Evolutionary conservation across 2,329 filamentous ascomycete genomes (phyloP).

Genomic region (Alternaria ventricosa): DNA sequence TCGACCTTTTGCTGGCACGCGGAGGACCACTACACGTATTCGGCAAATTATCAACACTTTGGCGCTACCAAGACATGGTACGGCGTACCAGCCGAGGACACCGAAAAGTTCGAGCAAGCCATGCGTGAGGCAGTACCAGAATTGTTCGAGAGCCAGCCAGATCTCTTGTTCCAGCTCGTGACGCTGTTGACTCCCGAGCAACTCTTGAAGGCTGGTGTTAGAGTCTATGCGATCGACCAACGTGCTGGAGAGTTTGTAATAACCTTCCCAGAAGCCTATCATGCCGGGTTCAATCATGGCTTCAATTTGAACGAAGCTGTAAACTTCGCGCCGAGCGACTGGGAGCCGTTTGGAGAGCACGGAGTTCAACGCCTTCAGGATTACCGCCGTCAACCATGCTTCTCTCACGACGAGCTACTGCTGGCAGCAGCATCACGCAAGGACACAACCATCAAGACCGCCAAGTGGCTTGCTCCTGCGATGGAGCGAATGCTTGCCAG

Average conservation of each 20-base stretch:
- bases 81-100: conserved; percentile 91
- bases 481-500: conserved; percentile 77
- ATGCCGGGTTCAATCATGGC: conserved; percentile 95
- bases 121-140: conserved; percentile 97
- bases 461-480: conserved; percentile 93
- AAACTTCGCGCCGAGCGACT: conserved; percentile 94
- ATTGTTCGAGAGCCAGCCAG: conserved; percentile 94
- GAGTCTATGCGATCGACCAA: conserved; percentile 94
- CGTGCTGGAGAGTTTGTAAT: conserved; percentile 94
- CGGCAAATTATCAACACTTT: conserved; percentile 97
- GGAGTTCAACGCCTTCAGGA: conserved; percentile 86
- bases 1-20: conserved; percentile 99
- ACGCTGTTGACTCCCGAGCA: conserved; percentile 93
- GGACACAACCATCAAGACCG: conserved; percentile 82
- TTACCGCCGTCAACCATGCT: conserved; percentile 92
- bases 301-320: conserved; percentile 99
- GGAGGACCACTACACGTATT: conserved; percentile 97
- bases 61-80: conserved; percentile 99
- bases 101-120: conserved; percentile 91
- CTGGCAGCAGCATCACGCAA: conserved; percentile 83
- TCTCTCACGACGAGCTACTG: conserved; percentile 94
- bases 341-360: conserved; percentile 88
- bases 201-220: conserved; percentile 87
- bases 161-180: conserved; percentile 96
- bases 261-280: conserved; percentile 95